Conservation (phyloP, 2,329 filamentous ascomycete species). For the Daldinia sp. region DNA sequence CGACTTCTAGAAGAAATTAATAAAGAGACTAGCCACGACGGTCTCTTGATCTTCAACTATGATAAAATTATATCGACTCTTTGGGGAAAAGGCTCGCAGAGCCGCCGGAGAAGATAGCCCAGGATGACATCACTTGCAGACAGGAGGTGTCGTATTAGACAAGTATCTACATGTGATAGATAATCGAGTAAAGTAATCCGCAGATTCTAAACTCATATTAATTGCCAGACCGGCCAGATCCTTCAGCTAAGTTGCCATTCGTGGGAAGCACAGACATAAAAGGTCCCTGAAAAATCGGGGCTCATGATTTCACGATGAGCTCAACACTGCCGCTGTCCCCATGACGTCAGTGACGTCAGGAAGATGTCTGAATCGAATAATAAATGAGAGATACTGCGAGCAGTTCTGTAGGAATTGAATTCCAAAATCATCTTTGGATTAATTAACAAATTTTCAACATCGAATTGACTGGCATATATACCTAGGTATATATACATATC, state of each 20-base stretch:
- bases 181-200: not conserved
- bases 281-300: conserved; percentile 31
- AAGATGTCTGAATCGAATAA: conserved; percentile 18
- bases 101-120: conserved; percentile 21
- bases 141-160: not conserved
- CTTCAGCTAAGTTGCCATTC: not conserved
- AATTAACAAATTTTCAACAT: not conserved
- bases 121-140: conserved; percentile 27
- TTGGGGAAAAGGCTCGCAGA: conserved; percentile 23
- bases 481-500: too few species aligned
- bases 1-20: not conserved
- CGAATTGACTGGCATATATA: too few species aligned
- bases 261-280: not conserved
- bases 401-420: not conserved
- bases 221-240: conserved; percentile 5
- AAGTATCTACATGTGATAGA: not conserved
- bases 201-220: conserved; percentile 11
- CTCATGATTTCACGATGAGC: conserved; percentile 43
- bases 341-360: conserved; percentile 36
- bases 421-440: not conserved
- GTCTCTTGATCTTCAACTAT: conserved; percentile 4
- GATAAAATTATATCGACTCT: conserved; percentile 1
- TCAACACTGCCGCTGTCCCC: conserved; percentile 26
- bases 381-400: conserved; percentile 6
- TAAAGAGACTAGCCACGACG: not conserved